Percentiles rank a stretch among this genome's conserved stretches.
phyloP scores from a whole-genome alignment of 495 filamentous ascomycete species.

The Tirmania nivea region DNA sequence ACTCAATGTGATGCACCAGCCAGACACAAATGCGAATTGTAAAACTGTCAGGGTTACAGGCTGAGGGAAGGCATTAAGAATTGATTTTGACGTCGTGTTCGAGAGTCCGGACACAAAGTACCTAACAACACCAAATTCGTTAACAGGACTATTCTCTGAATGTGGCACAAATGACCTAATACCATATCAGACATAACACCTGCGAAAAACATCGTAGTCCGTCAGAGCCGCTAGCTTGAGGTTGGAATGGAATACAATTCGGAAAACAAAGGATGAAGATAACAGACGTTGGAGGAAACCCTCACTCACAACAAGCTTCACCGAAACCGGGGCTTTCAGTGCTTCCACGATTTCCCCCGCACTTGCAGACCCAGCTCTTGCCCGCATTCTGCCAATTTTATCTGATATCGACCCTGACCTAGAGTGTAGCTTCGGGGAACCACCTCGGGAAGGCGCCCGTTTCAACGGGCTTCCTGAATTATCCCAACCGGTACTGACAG shows the following conservation, averaged over 20 bases:
- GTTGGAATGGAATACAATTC: too few relatives aligned
- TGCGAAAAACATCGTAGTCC: constrained; percentile 2
- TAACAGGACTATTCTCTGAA: background rate
- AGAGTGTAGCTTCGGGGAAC: background rate
- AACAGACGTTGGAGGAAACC: constrained; percentile 1
- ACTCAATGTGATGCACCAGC: constrained; percentile 62
- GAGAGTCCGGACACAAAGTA: constrained; percentile 86
- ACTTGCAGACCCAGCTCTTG: constrained; percentile 14
- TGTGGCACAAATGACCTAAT: background rate
- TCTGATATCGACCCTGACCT: background rate
- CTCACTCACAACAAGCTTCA: constrained; percentile 56
- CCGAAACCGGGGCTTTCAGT: constrained; percentile 72
- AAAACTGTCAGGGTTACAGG: constrained; percentile 84
- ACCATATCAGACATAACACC: constrained; percentile 21
- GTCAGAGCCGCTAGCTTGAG: constrained; percentile 1
- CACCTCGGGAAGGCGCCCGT: too few relatives aligned
- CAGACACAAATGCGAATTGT: constrained; percentile 84
- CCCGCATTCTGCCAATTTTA: background rate
- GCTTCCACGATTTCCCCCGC: constrained; percentile 61
- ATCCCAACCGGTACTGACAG: too few relatives aligned
- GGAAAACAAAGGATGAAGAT: background rate
- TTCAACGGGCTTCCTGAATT: too few relatives aligned
- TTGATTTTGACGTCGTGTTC: constrained; percentile 93
- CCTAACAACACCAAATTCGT: constrained; percentile 62
- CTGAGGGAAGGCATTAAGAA: constrained; percentile 77